Percentiles rank a stretch among this genome's conserved stretches.
Conservation (phyloP, 2,329 filamentous ascomycete genomes). For the Nannizziopsis arthrosporioides region DNA sequence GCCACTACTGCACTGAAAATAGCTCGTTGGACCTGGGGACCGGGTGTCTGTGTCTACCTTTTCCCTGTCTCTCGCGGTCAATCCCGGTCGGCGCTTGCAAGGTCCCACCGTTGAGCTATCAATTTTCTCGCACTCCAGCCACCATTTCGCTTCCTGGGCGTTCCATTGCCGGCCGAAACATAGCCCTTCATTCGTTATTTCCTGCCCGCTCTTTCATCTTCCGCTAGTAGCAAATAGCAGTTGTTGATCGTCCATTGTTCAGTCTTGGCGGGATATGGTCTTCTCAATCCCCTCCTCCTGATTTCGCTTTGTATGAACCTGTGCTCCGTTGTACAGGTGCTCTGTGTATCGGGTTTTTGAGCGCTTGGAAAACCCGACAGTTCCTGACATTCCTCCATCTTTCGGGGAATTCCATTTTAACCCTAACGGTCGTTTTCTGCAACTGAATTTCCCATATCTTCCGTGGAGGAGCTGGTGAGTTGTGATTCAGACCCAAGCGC, state of each 20-base stretch:
- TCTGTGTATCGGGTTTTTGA: neutral
- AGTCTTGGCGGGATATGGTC: neutral
- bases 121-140: slow-evolving; percentile 11
- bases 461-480: neutral
- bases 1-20: neutral
- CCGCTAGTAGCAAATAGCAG: slow-evolving; percentile 9
- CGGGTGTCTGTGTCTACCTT: slow-evolving; percentile 1
- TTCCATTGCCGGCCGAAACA: neutral
- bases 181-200: neutral
- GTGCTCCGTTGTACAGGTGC: slow-evolving; percentile 7
- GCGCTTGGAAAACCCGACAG: slow-evolving; percentile 1
- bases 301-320: neutral
- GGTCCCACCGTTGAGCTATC: slow-evolving; percentile 8
- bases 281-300: neutral
- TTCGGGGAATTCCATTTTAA: slow-evolving; percentile 1
- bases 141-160: slow-evolving; percentile 8
- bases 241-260: neutral
- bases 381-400: neutral
- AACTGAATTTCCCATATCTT: neutral
- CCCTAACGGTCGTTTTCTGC: neutral
- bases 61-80: slow-evolving; percentile 5
- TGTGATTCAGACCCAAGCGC: slow-evolving; percentile 1
- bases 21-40: neutral
- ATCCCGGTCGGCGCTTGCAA: slow-evolving; percentile 13
- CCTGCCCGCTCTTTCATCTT: neutral